Percentiles rank a stretch among this genome's conserved stretches.
Conservation (phyloP, 306 rosid species). For the Ammopiptanthus mongolicus region DNA sequence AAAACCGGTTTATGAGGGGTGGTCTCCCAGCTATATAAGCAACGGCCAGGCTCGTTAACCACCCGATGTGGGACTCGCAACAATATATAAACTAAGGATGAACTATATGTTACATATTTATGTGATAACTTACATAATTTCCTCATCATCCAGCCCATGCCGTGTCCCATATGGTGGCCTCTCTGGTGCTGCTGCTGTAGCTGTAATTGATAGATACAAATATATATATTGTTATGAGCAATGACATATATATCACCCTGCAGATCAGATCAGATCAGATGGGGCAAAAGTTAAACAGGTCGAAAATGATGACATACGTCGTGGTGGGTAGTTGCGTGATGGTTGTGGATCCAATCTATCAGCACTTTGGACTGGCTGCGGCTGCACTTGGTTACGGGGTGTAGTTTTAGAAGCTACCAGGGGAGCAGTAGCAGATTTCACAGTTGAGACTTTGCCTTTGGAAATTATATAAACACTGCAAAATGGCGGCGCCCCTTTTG, state of each 20-base stretch:
- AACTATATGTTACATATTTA: not conserved
- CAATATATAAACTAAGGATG: no score
- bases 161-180: constrained; percentile 3
- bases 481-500: constrained; percentile 59
- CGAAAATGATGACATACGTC: constrained; percentile 45
- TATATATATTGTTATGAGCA: not conserved
- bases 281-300: no score
- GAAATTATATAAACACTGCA: constrained; percentile 61
- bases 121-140: constrained; percentile 46
- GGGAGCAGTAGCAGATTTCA: constrained; percentile 42
- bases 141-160: constrained; percentile 25
- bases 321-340: constrained; percentile 6
- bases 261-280: no score
- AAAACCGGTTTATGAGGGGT: no score
- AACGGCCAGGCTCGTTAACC: no score
- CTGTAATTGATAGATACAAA: constrained; percentile 5
- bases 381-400: not conserved
- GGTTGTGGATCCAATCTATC: constrained; percentile 1
- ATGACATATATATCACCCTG: no score
- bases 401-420: constrained; percentile 15
- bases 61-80: no score
- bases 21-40: no score
- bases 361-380: not conserved
- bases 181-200: constrained; percentile 16
- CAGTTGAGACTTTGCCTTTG: constrained; percentile 57